Base-by-base conservation (phyloP, 257 asterid genomes). In the Echites panduratus region DNA sequence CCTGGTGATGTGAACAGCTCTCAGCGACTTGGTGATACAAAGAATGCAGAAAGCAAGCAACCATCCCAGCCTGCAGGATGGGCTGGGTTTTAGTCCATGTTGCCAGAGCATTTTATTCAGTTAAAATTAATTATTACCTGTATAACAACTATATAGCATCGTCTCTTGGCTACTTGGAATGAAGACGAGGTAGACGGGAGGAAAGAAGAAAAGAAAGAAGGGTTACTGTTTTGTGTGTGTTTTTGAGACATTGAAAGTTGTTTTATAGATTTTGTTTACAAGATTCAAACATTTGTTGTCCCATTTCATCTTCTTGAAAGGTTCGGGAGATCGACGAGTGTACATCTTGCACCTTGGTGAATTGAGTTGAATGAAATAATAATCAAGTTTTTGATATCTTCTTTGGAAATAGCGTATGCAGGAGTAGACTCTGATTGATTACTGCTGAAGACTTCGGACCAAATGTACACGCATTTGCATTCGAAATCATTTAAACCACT, bases 1-100 rank as follows among this genome's bases (percentile, higher is more conserved):
- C 62, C 67, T 47, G 82, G 81, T 35, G 87, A 73, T 29, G 64
- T 75, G 69, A 83, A 74, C 44, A 82, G 70, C 45, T 85, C 96
- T 78, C 87, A 78, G 84, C 89, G 85, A 2, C 80, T 85, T 73
- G 84, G 80, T 20, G 94, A 78, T 64, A 75, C 81, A 19, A 88
- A 84, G 86, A 83, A 78, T 72, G 54, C 70, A 29, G 91, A 74
- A 44, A 87, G 79, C 71, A 89, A 83, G 85, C 75, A 85, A 32
- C 83, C 82, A 38, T 66, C 96, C 67, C 96, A 88, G 78, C 99
- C 99, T 65, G 90, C 97, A 64, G 99, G 99, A 49, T 94, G 99
- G 99, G 99, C 97, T 72, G 99, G 99, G 52, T 94, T 85, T 78
- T 85, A 79, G 80, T 53, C 72, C 59, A 56, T 13, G 27, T 22